phyloP scores from a whole-genome alignment of 495 filamentous ascomycete genomes.

The Penicillium paxilli region DNA sequence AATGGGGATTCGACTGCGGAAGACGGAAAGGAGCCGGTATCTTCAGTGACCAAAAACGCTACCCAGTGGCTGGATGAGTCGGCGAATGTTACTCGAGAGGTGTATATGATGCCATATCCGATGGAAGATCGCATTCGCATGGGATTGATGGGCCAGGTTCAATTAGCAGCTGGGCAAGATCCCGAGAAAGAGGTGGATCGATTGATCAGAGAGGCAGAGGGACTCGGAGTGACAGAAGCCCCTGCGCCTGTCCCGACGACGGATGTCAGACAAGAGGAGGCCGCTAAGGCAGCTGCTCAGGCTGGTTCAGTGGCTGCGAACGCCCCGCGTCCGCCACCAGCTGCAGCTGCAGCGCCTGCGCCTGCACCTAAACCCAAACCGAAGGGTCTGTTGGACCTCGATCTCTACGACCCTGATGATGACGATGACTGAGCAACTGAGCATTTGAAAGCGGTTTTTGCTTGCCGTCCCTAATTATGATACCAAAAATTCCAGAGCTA shows the following conservation, averaged over 20 bases:
- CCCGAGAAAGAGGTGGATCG: slow-evolving; percentile 44
- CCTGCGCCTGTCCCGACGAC: slow-evolving; percentile 18
- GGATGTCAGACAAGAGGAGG: slow-evolving; percentile 32
- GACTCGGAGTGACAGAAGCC: slow-evolving; percentile 32
- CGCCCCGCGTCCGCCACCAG: slow-evolving; percentile 14
- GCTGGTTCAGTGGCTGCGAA: slow-evolving; percentile 32
- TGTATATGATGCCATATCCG: slow-evolving; percentile 48
- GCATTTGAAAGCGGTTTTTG: slow-evolving; percentile 6
- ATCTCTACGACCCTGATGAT: slow-evolving; percentile 49
- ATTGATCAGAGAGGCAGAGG: slow-evolving; percentile 44
- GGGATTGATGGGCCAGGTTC: slow-evolving; percentile 49
- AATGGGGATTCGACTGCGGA: slow-evolving; percentile 22
- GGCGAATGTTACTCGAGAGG: slow-evolving; percentile 42
- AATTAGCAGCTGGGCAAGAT: slow-evolving; percentile 37
- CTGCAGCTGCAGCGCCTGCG: slow-evolving; percentile 11
- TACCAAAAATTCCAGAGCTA: slow-evolving; percentile 16
- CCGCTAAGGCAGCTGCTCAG: slow-evolving; percentile 36
- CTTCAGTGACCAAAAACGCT: slow-evolving; percentile 43
- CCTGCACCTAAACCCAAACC: slow-evolving; percentile 39
- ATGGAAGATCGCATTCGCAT: slow-evolving; percentile 50
- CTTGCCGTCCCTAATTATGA: slow-evolving; percentile 16
- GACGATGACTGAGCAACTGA: slow-evolving; percentile 39
- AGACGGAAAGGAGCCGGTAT: slow-evolving; percentile 35
- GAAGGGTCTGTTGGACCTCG: slow-evolving; percentile 42
- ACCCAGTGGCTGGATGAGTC: slow-evolving; percentile 48